Conservation (phyloP, 208 protist genomes). For the Borovskyia barvae region DNA sequence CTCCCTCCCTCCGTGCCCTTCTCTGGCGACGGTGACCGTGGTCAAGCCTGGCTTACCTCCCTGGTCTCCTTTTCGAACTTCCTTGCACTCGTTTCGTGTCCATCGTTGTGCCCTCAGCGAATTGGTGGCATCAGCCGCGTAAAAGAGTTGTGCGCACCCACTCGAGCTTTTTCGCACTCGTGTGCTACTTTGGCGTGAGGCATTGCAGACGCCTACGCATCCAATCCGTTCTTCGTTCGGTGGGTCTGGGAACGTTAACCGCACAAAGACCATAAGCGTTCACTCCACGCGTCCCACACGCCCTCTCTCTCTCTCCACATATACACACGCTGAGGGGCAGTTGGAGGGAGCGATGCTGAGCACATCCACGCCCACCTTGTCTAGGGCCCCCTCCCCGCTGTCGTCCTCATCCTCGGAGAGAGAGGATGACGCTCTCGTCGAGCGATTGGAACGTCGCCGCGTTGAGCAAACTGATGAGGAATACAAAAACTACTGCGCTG, state of each 20-base stretch:
- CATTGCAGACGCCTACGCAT: too few relatives aligned
- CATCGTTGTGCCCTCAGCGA: background rate
- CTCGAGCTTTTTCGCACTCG: too few relatives aligned
- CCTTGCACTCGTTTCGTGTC: background rate
- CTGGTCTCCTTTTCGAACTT: background rate
- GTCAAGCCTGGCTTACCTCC: background rate
- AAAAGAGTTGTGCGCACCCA: background rate
- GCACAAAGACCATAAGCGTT: too few relatives aligned
- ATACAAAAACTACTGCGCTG: conserved; percentile 38
- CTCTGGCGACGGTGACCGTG: background rate
- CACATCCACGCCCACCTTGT: background rate
- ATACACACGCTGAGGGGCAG: too few relatives aligned
- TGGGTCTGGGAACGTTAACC: too few relatives aligned
- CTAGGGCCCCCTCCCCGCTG: background rate
- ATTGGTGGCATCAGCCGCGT: background rate
- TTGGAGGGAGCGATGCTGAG: too few relatives aligned
- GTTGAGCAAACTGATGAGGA: conserved; percentile 11
- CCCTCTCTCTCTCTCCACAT: too few relatives aligned
- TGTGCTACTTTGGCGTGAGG: too few relatives aligned
- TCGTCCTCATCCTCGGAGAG: background rate
- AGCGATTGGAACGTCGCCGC: conserved; percentile 12
- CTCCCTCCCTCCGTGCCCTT: too few relatives aligned
- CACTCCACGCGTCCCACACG: too few relatives aligned
- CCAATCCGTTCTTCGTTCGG: too few relatives aligned
- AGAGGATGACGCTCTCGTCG: conserved; percentile 15